Evolutionary conservation across 441 rosid genomes (phyloP).

Genomic region (Erodium chrysanthum): DNA sequence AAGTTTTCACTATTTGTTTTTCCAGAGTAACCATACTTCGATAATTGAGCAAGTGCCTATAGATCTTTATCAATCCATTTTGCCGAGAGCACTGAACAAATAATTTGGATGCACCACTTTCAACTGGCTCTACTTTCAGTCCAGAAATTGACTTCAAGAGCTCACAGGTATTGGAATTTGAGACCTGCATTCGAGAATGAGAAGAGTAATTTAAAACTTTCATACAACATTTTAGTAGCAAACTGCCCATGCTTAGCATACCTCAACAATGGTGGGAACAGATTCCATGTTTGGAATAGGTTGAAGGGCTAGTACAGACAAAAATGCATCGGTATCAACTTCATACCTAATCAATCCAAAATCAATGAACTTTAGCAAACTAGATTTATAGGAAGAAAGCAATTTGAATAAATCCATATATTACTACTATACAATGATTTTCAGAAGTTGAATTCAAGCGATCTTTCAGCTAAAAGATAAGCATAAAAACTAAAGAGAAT

Average conservation of each 20-base stretch:
- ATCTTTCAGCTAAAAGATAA: background rate
- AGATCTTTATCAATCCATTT: slow-evolving; percentile 79
- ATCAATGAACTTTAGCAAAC: slow-evolving; percentile 20
- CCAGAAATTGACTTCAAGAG: slow-evolving; percentile 81
- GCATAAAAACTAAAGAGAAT: background rate
- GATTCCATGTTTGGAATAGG: slow-evolving; percentile 58
- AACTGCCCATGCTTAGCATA: slow-evolving; percentile 21
- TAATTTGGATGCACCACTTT: slow-evolving; percentile 79
- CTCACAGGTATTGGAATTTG: slow-evolving; percentile 68
- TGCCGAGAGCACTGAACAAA: slow-evolving; percentile 97
- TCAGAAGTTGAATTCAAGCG: too few species aligned
- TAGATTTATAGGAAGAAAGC: background rate
- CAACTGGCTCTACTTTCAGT: slow-evolving; percentile 80
- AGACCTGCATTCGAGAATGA: slow-evolving; percentile 47
- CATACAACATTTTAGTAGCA: background rate
- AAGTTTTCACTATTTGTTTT: too few species aligned
- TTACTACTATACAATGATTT: too few species aligned
- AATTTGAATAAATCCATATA: too few species aligned
- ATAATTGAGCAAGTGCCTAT: slow-evolving; percentile 85
- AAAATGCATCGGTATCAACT: slow-evolving; percentile 83
- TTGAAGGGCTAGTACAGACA: slow-evolving; percentile 90
- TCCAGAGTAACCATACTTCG: slow-evolving; percentile 36
- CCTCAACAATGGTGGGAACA: slow-evolving; percentile 92
- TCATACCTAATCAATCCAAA: slow-evolving; percentile 55
- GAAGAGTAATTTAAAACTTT: slow-evolving; percentile 10